Percentiles rank a stretch among this genome's conserved stretches.
Conservation (phyloP, 2,329 filamentous ascomycete species). For the Alternaria infectoria region DNA sequence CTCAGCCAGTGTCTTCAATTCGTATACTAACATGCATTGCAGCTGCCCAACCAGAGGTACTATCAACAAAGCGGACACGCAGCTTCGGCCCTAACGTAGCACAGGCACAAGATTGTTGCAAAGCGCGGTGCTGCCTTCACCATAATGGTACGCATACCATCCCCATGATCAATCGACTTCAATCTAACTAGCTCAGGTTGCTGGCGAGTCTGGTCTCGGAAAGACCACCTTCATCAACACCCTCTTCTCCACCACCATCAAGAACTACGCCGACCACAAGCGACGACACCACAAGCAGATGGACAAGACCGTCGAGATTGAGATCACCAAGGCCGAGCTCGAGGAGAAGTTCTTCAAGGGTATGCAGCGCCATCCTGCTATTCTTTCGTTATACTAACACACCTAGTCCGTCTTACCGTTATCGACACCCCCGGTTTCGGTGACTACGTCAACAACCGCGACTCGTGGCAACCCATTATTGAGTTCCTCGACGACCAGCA, state of each 20-base stretch:
- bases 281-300: conserved; percentile 98
- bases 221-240: conserved; percentile 99
- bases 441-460: conserved; percentile 99
- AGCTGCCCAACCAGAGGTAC: conserved; percentile 74
- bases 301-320: conserved; percentile 99
- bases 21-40: conserved; percentile 44
- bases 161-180: background rate
- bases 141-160: conserved; percentile 78
- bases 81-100: conserved; percentile 39
- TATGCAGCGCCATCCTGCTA: conserved; percentile 49
- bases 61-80: conserved; percentile 28
- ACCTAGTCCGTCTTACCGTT: conserved; percentile 89
- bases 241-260: conserved; percentile 99
- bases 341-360: conserved; percentile 99
- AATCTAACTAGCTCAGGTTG: conserved; percentile 69
- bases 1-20: background rate
- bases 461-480: conserved; percentile 99
- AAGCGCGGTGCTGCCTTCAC: conserved; percentile 96
- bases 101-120: conserved; percentile 73
- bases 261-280: conserved; percentile 99
- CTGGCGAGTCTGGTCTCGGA: conserved; percentile 96
- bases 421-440: conserved; percentile 99
- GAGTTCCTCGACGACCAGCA: conserved; percentile 99
- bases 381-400: conserved; percentile 25
- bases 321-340: conserved; percentile 99